Evolutionary conservation across 2,329 filamentous ascomycete species (phyloP), one percentile per base, ranked within the genome.

Genomic region (Aspergillus neoniger): DNA sequence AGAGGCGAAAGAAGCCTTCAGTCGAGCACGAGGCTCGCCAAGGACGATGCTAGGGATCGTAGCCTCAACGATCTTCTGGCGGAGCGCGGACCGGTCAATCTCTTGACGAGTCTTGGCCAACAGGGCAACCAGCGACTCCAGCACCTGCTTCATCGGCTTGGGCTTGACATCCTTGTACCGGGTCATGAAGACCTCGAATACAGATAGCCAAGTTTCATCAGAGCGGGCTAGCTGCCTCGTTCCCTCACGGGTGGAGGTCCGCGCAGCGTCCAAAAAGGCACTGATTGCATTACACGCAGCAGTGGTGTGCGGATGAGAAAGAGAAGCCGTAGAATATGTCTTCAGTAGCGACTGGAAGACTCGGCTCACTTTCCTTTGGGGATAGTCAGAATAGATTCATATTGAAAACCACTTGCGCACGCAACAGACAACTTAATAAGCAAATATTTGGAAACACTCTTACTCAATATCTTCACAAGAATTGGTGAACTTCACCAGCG

Each of bases 81-180:
- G 63, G 21, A 77, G 70, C 1, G 58, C 60, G 7, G 23, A 4
- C 32, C 52, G 61, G 17, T 63, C 60, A 12, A 68, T 32, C 21
- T 70, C 69, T 30, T 69, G 44, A 10, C 69, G 66, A 47, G 69
- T 67, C 28, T 71, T 74, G 12, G 62, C 69, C 50, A 77, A 59
- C 10, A 77, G 72, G 19, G 67, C 73, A 39, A 70, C 69, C 58
- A 81, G 59, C n/a, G 77, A 76, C 55, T 72, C 68, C 52, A 82
- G 61, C 2, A 82, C 70, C 60, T 80, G 77, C 64, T 77, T 78
- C 68, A 81, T 73, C 21, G 79, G 75, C 66, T 80, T 81, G 21
- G 76, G 73, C 54, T 77, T 79, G 7, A 74, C 70, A 63, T 78
- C 76, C 60, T 79, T 76, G 63, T 76, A 81, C 32, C 75, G 74